Conservation (phyloP, 2,329 filamentous ascomycete genomes). For the Colletotrichum kahawae region DNA sequence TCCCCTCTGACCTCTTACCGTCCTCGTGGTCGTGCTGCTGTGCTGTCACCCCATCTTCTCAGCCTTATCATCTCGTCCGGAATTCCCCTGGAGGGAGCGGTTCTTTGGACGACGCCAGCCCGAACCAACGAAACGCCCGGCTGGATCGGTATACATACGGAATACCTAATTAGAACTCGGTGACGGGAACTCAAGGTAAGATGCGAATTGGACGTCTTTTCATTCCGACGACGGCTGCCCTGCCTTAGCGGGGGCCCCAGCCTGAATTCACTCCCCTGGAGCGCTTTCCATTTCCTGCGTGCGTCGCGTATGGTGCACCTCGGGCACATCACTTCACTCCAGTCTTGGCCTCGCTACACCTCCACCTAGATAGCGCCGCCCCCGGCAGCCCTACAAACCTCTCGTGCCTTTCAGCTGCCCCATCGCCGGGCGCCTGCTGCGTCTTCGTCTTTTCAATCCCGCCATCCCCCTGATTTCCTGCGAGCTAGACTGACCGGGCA, state of each 20-base stretch:
- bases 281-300: neutral
- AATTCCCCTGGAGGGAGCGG: slow-evolving; percentile 1
- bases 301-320: neutral
- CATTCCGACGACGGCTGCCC: neutral
- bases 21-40: neutral
- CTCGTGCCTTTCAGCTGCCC: slow-evolving; percentile 6
- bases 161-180: neutral
- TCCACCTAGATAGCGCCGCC: neutral
- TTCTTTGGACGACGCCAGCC: neutral
- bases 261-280: neutral
- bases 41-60: neutral
- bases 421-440: neutral
- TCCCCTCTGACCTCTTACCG: neutral
- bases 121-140: neutral
- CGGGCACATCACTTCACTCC: neutral
- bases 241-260: neutral
- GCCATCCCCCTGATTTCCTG: neutral
- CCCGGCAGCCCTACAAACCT: slow-evolving; percentile 14
- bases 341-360: neutral
- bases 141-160: neutral
- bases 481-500: neutral
- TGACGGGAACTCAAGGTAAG: neutral
- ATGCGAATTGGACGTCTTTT: neutral
- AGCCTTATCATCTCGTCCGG: neutral
- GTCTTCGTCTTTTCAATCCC: neutral